Conservation (phyloP, 495 filamentous ascomycete species). For the Penicillium atrosanguineum region DNA sequence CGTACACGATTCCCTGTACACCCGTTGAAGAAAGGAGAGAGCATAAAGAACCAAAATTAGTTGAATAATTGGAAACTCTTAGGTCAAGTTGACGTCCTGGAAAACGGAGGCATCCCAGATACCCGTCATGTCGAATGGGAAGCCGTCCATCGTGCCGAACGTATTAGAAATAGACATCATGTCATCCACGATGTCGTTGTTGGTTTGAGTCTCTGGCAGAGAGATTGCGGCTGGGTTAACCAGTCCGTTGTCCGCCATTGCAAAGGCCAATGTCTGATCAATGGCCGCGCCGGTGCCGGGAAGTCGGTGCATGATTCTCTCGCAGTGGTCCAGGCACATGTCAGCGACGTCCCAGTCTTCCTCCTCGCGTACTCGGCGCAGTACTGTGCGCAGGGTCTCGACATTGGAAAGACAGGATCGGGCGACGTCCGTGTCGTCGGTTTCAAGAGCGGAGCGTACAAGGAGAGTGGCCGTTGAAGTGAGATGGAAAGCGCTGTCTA, state of each 20-base stretch:
- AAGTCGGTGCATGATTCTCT: slow-evolving; percentile 44
- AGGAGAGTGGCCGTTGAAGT: slow-evolving; percentile 49
- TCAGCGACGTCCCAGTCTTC: slow-evolving; percentile 55
- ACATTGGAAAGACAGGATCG: slow-evolving; percentile 44
- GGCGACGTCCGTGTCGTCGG: slow-evolving; percentile 39
- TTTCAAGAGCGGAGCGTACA: slow-evolving; percentile 48
- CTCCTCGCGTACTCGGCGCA: slow-evolving; percentile 50
- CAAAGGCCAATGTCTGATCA: slow-evolving; percentile 16
- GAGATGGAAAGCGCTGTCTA: slow-evolving; percentile 50
- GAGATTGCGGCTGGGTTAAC: slow-evolving; percentile 46
- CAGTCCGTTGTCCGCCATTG: slow-evolving; percentile 29
- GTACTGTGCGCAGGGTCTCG: slow-evolving; percentile 39
- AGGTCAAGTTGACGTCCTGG: slow-evolving; percentile 45
- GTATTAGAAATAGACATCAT: slow-evolving; percentile 53
- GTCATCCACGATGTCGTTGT: slow-evolving; percentile 51
- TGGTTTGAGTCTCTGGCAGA: slow-evolving; percentile 47
- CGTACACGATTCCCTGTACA: slow-evolving; percentile 3
- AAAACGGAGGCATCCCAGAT: slow-evolving; percentile 52
- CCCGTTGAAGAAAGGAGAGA: not conserved
- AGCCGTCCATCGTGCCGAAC: slow-evolving; percentile 50
- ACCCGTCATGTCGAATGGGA: slow-evolving; percentile 51
- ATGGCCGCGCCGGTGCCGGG: slow-evolving; percentile 26
- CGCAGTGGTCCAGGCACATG: slow-evolving; percentile 54
- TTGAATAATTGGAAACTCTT: slow-evolving; percentile 1
- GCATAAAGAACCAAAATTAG: not conserved